A percentile compares a stretch with the other conserved stretches of the same genome.
Evolutionary conservation across 2,329 filamentous ascomycete species (phyloP).

Genomic region (Incumbomyces delicatus): DNA sequence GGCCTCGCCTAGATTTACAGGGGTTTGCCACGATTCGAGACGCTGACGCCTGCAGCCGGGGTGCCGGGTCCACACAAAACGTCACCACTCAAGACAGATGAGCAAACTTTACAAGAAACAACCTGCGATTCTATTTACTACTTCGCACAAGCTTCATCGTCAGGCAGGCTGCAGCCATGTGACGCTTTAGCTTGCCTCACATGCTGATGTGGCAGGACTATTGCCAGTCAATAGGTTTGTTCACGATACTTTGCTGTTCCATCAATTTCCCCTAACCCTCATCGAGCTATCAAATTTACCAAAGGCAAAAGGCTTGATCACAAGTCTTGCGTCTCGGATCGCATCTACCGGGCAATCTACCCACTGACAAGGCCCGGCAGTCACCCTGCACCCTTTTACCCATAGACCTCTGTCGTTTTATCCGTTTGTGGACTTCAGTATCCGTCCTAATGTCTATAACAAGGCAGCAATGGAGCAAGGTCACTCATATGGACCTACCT

Average conservation of each 20-base stretch:
- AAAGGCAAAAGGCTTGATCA: too few species aligned
- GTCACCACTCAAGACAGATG: neutral
- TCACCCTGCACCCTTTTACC: neutral
- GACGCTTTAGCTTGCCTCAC: neutral
- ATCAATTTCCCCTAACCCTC: too few species aligned
- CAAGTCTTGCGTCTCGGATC: too few species aligned
- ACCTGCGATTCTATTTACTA: too few species aligned
- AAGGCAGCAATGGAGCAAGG: constrained; percentile 32
- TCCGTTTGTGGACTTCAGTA: neutral
- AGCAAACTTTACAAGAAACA: too few species aligned
- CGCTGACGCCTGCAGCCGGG: too few species aligned
- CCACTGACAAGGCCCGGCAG: neutral
- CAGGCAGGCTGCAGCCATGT: constrained; percentile 4
- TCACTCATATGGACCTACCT: constrained; percentile 54
- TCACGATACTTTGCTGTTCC: too few species aligned
- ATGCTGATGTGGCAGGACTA: constrained; percentile 3
- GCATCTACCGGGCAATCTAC: too few species aligned
- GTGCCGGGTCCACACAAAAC: too few species aligned
- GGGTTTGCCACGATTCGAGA: too few species aligned
- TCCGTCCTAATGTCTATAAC: constrained; percentile 6
- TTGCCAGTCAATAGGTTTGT: neutral
- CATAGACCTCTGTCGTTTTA: neutral
- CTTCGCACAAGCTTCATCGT: neutral
- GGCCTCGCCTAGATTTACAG: too few species aligned
- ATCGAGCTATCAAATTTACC: too few species aligned